These are phyloP conservation scores for Monosporascus sp. DNA, from an alignment of 2,329 filamentous ascomycete genomes.

Conservation along the genomic window DNA sequence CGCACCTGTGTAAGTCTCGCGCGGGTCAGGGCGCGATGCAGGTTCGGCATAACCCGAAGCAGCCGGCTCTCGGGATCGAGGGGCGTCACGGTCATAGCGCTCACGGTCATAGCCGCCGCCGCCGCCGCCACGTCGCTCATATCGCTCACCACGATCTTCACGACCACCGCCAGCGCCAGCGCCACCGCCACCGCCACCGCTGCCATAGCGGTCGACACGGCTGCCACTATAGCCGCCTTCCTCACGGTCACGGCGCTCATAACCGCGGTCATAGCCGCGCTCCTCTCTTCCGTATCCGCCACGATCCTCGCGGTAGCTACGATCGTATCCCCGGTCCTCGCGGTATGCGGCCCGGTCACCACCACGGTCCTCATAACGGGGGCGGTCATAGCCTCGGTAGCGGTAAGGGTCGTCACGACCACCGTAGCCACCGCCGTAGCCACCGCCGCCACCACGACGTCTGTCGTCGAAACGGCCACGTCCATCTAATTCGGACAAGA, in stretches of 20 bases:
- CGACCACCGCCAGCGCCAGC: not conserved
- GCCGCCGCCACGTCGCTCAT: slow-evolving; percentile 18
- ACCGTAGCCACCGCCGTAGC: slow-evolving; percentile 36
- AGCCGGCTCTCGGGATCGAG: slow-evolving; percentile 34
- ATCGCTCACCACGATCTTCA: slow-evolving; percentile 4
- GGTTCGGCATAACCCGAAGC: slow-evolving; percentile 35
- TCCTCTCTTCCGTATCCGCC: slow-evolving; percentile 27
- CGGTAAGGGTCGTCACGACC: slow-evolving; percentile 54
- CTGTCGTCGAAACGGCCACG: slow-evolving; percentile 36
- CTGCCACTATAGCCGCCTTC: slow-evolving; percentile 15
- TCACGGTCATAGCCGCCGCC: slow-evolving; percentile 23
- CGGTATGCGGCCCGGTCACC: slow-evolving; percentile 36
- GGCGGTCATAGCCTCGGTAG: slow-evolving; percentile 41
- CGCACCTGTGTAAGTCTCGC: slow-evolving; percentile 38
- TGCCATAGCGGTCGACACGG: slow-evolving; percentile 23
- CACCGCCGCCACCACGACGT: slow-evolving; percentile 41
- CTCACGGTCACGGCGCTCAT: slow-evolving; percentile 43
- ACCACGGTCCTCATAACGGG: slow-evolving; percentile 33
- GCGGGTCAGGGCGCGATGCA: slow-evolving; percentile 34
- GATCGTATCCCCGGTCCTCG: slow-evolving; percentile 36
- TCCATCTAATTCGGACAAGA: slow-evolving; percentile 26
- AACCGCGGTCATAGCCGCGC: slow-evolving; percentile 42
- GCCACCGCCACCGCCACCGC: slow-evolving; percentile 11
- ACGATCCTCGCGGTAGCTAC: slow-evolving; percentile 32
- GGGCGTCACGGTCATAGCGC: slow-evolving; percentile 38